Evolutionary conservation across 768 basidiomycete species (phyloP).

Genomic region (Pisolithus marmoratus): DNA sequence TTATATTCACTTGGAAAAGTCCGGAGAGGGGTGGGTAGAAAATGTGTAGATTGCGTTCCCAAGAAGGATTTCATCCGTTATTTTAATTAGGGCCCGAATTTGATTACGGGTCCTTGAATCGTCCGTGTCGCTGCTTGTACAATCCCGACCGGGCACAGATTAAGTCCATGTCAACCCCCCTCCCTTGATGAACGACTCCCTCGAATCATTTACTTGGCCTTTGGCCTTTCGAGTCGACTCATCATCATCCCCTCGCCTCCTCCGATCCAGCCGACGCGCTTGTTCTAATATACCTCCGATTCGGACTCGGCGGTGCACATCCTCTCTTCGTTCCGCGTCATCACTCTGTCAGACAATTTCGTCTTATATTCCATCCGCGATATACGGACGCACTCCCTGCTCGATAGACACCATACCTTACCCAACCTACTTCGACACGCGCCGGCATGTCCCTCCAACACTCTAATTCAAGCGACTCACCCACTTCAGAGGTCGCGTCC

Average conservation of each 20-base stretch:
- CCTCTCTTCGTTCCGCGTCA: neutral
- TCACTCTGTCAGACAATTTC: neutral
- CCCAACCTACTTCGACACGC: conserved; percentile 4
- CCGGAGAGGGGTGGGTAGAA: neutral
- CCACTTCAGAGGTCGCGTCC: conserved; percentile 39
- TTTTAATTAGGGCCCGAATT: conserved; percentile 4
- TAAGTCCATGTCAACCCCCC: conserved; percentile 19
- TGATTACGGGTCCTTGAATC: conserved; percentile 13
- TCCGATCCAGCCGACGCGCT: conserved; percentile 20
- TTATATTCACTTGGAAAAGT: neutral
- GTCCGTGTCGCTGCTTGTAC: conserved; percentile 23
- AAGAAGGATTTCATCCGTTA: conserved; percentile 1
- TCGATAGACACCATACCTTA: conserved; percentile 10
- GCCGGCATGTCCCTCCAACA: conserved; percentile 45
- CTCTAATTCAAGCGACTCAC: conserved; percentile 43
- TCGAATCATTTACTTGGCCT: neutral
- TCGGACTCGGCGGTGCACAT: neutral
- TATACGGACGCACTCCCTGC: conserved; percentile 15
- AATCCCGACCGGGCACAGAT: conserved; percentile 22
- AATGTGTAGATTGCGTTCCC: neutral
- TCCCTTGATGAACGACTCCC: conserved; percentile 20
- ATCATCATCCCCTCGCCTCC: conserved; percentile 21
- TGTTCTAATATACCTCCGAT: conserved; percentile 26
- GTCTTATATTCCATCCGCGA: conserved; percentile 13
- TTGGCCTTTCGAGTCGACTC: neutral